Evolutionary conservation across 495 filamentous ascomycete species (phyloP), one percentile per base, ranked within the genome.

Genomic region (Lophiotrema nucula): DNA sequence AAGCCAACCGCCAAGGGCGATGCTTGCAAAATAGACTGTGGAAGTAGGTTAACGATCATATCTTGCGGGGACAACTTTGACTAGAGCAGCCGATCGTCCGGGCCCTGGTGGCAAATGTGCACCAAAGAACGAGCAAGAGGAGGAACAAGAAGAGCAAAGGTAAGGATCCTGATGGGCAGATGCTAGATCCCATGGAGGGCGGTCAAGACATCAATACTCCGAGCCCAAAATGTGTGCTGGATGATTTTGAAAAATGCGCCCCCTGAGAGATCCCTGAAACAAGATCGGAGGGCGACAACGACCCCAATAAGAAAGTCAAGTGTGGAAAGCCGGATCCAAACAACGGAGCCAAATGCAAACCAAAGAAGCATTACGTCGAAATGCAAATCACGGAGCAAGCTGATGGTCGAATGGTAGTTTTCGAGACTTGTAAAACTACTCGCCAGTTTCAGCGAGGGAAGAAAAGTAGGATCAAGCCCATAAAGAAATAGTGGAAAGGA

Each of bases 291-390:
- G 47, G 47, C 22, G 47, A 51, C 31, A 51, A 8, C 4, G 47
- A 51, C 27, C 6, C 25, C 8, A 51, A 51, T 27, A 51, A 51
- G 16, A 33, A 51, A 19, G 28, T 18, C 25, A 37, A 51, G 11
- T 51, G 47, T 38, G 47, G 10, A 51, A 33, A 51, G 47, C 19
- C 45, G 27, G 47, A 51, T 11, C 11, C 11, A 4, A 37, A 35
- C 11, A 22, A 51, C 37, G 16, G 21, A 27, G 37, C 33, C 25
- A 33, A 33, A 23, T 51, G 47, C 47, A 19, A 51, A 12, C 12
- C 25, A n/a, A 35, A 33, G 27, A 33, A 4, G 15, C 28, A 51
- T 13, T 51, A 51, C 27, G 24, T 19, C 4, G 47, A 11, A 16
- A 22, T 37, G 15, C 4, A n/a, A 10, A 37, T 51, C 19, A 6